These are phyloP conservation scores for Boletus rubroflammeus DNA, from an alignment of 768 basidiomycete species.

Conservation along the genomic window DNA sequence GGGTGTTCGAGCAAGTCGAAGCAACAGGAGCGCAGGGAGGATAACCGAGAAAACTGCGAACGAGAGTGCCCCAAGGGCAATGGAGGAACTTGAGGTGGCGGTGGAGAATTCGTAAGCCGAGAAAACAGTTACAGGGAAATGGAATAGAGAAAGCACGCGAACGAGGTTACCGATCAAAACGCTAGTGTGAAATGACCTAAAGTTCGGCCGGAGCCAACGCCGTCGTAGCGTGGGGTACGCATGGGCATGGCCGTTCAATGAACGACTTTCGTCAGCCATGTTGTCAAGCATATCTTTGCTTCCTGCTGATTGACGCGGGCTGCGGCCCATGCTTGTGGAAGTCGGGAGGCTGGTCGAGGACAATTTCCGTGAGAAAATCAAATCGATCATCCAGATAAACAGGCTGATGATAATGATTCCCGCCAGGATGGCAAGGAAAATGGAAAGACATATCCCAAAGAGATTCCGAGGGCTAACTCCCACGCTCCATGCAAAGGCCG, in stretches of 20 bases:
- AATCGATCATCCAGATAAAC: conserved; percentile 71
- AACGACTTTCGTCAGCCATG: conserved; percentile 29
- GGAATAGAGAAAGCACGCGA: conserved; percentile 87
- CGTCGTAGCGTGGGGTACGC: conserved; percentile 26
- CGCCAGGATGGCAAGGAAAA: conserved; percentile 79
- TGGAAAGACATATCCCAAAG: conserved; percentile 73
- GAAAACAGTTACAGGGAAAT: conserved; percentile 91
- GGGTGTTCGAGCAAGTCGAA: conserved; percentile 75
- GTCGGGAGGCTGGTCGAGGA: conserved; percentile 15
- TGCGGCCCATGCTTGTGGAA: conserved; percentile 29
- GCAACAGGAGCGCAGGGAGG: conserved; percentile 68
- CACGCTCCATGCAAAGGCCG: conserved; percentile 79
- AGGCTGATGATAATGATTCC: conserved; percentile 67
- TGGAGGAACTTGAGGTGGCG: conserved; percentile 50
- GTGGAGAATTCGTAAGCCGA: conserved; percentile 64
- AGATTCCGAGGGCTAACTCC: conserved; percentile 81
- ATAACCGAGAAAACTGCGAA: conserved; percentile 78
- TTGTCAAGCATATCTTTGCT: conserved; percentile 53
- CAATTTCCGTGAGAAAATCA: conserved; percentile 35
- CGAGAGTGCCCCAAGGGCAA: conserved; percentile 76
- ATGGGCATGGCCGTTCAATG: conserved; percentile 25
- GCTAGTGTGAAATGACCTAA: conserved; percentile 77
- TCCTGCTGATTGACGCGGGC: conserved; percentile 39
- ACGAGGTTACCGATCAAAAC: conserved; percentile 88
- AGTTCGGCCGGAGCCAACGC: conserved; percentile 45